Base-by-base conservation (phyloP, 2,329 filamentous ascomycete genomes). In the Neoascochyta sp. region DNA sequence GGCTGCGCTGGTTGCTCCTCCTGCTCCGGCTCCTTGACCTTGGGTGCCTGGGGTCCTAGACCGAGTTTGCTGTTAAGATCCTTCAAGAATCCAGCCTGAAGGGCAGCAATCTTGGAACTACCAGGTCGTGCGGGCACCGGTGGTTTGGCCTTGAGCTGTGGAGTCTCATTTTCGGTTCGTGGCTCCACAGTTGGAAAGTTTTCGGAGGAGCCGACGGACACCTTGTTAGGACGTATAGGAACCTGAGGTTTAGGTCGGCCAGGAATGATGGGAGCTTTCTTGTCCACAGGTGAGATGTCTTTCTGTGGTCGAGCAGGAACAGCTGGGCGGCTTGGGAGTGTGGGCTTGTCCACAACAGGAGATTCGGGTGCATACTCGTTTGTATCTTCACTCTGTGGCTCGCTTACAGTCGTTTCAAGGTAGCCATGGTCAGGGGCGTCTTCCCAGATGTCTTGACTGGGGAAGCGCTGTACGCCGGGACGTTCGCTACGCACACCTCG, bases 361-460 rank as follows among this genome's bases (percentile, higher is more conserved):
- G 55, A 53, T 8, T 60, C 57, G 11, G 59, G 57, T 7, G 52
- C 56, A 24, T 60, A 60, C 26, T 66, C 63, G 16, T 57, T 61
- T 14, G 62, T 64, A 40, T 74, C 70, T 13, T 69, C 67, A 3
- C 74, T 69, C 16, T 72, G 67, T 32, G 74, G 76, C 22, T 46
- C 50, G 37, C 58, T 65, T 27, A 93, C 80, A 1, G 83, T 89
- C 0, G 89, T 84, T 52, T 88, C 80, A 12, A 93, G 74, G 42
- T 83, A 75, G 34, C 85, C 75, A 52, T 86, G 90, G 50, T 94
- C 87, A 1, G 90, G 90, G 0, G 78, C 81, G 60, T 96, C 90
- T 66, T 96, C 90, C 90, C 90, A 95, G 22, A 95, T 80, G 63
- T 96, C 90, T 32, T 80, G 80, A 58, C 89, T 95, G 0, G 90